Evolutionary conservation across 768 basidiomycete genomes (phyloP).

Genomic region (Udeniomyces megalosporus): DNA sequence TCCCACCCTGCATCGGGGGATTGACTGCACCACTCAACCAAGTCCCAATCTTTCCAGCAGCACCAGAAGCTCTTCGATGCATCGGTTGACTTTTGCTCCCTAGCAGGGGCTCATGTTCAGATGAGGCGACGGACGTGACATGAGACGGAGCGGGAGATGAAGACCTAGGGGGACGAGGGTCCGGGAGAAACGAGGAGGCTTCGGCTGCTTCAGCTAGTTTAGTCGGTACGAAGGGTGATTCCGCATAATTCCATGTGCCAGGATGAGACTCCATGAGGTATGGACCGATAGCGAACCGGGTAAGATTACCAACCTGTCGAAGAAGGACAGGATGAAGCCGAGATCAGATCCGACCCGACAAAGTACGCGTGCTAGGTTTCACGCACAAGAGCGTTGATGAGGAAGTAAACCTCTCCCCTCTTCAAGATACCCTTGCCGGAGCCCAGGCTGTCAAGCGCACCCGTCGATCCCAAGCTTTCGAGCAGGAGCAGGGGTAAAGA

Average conservation of each 20-base stretch:
- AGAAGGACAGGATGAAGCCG: too few relatives aligned
- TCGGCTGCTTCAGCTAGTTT: neutral
- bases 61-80: too few relatives aligned
- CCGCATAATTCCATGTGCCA: neutral
- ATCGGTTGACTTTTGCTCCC: too few relatives aligned
- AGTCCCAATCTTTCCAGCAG: neutral
- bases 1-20: conserved; percentile 26
- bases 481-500: conserved; percentile 27
- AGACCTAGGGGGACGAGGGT: too few relatives aligned
- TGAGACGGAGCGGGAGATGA: too few relatives aligned
- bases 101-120: too few relatives aligned
- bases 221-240: neutral
- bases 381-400: conserved; percentile 8
- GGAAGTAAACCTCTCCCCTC: conserved; percentile 24
- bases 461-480: conserved; percentile 22
- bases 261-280: too few relatives aligned
- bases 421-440: conserved; percentile 17
- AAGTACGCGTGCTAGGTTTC: too few relatives aligned
- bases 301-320: conserved; percentile 27
- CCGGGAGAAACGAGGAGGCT: too few relatives aligned
- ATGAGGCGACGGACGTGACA: too few relatives aligned
- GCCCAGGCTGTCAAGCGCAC: conserved; percentile 23
- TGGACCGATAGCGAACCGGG: conserved; percentile 12
- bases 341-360: too few relatives aligned
- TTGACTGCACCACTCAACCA: conserved; percentile 17